Conservation (phyloP, 148 eudicot species). For the Linanthus parryae region DNA sequence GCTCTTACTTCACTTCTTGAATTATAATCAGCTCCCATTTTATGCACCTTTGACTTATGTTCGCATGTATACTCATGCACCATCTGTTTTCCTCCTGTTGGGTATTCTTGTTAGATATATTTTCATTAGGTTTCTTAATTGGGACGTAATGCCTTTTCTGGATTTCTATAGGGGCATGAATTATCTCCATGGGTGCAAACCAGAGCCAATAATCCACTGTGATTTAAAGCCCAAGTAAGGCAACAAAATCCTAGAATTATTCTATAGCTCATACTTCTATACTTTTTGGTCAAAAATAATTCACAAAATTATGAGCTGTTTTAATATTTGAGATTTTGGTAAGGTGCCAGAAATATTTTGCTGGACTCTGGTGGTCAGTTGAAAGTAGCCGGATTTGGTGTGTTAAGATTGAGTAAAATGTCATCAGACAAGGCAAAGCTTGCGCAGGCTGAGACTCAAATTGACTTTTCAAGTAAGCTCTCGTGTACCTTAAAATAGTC, state of each 20-base stretch:
- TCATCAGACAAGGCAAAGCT: conserved; percentile 72
- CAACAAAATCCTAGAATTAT: conserved; percentile 45
- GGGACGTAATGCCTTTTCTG: conserved; percentile 11
- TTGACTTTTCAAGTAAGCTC: conserved; percentile 63
- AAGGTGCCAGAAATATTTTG: conserved; percentile 99
- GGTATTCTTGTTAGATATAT: no score
- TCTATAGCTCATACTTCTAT: neutral
- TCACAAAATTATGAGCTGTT: conserved; percentile 18
- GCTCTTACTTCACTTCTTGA: no score
- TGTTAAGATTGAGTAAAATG: conserved; percentile 58
- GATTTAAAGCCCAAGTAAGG: conserved; percentile 94
- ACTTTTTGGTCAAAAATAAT: neutral
- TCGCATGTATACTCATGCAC: no score
- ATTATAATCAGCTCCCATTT: no score
- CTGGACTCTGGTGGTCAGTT: conserved; percentile 88
- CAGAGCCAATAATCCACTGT: conserved; percentile 81
- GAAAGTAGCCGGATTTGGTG: conserved; percentile 92
- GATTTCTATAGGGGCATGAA: conserved; percentile 72
- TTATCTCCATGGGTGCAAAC: conserved; percentile 93
- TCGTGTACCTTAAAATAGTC: neutral
- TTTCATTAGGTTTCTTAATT: neutral
- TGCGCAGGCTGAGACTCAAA: conserved; percentile 34
- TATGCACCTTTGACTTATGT: no score
- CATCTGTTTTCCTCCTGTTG: no score
- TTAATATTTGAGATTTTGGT: conserved; percentile 74